Evolutionary conservation across 2,329 filamentous ascomycete genomes (phyloP).

Genomic region (Botryotinia narcissicola): DNA sequence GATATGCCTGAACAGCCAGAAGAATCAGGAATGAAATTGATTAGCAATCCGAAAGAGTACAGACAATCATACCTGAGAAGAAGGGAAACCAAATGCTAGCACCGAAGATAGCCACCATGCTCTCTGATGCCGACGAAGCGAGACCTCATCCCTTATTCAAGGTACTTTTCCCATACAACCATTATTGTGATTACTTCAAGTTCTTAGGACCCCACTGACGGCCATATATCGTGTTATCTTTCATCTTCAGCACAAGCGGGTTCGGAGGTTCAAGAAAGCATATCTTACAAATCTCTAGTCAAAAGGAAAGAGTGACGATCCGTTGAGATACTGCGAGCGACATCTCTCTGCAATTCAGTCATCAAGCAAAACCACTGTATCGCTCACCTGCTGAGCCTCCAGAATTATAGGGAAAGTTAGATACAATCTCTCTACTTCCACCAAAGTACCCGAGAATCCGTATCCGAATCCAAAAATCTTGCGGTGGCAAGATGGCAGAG

Average conservation of each 20-base stretch:
- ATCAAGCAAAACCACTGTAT: background rate
- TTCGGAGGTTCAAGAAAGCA: background rate
- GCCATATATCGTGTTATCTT: background rate
- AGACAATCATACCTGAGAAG: background rate
- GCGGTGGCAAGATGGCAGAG: background rate
- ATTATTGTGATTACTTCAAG: background rate
- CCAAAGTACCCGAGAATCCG: background rate
- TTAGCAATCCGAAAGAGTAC: background rate
- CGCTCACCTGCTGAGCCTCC: no score
- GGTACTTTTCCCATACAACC: background rate
- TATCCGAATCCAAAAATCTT: background rate
- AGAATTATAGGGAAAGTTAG: background rate
- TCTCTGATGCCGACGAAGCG: background rate
- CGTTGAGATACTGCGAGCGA: background rate
- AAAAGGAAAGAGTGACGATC: background rate
- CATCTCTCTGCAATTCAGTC: background rate
- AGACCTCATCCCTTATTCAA: background rate
- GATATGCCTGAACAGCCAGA: background rate
- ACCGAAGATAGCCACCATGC: background rate
- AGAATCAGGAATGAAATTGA: background rate
- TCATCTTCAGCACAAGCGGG: background rate
- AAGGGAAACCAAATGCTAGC: background rate
- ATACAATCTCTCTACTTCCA: background rate
- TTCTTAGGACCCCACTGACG: no score
- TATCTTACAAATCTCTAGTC: background rate